Conservation (phyloP, 2,329 filamentous ascomycete species). For the Aspergillus sp. region DNA sequence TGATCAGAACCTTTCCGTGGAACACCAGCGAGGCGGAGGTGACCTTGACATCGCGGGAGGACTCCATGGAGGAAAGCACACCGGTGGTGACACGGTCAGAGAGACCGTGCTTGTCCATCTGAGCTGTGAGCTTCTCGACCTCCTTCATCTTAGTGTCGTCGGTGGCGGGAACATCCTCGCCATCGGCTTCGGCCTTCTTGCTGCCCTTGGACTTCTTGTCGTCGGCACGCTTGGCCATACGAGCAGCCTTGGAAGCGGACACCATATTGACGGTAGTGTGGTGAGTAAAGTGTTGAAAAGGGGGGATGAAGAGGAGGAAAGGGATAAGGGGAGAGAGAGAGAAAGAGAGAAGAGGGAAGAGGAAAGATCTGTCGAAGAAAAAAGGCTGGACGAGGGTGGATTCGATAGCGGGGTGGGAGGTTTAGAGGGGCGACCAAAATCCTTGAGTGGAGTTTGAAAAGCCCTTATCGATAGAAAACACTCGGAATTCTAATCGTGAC, state of each 20-base stretch:
- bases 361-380: constrained; percentile 20
- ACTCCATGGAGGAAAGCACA: constrained; percentile 78
- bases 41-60: constrained; percentile 95
- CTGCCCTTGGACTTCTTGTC: constrained; percentile 70
- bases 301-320: constrained; percentile 5
- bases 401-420: constrained; percentile 26
- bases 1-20: constrained; percentile 94
- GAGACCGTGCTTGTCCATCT: constrained; percentile 93
- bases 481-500: not conserved
- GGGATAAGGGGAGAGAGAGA: constrained; percentile 7
- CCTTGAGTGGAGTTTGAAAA: constrained; percentile 16
- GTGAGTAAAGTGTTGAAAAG: constrained; percentile 5
- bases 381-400: constrained; percentile 19
- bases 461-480: constrained; percentile 38
- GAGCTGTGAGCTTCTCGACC: constrained; percentile 80
- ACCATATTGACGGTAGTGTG: constrained; percentile 48
- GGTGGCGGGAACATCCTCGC: constrained; percentile 66
- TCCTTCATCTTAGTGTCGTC: constrained; percentile 69
- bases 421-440: constrained; percentile 24
- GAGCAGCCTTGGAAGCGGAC: constrained; percentile 64
- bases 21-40: constrained; percentile 90
- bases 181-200: constrained; percentile 59
- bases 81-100: constrained; percentile 98
- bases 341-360: constrained; percentile 15
- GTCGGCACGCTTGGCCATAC: constrained; percentile 63